Evolutionary conservation across 1,284 basidiomycete genomes (phyloP), one percentile per base, ranked within the genome.

Genomic region (Psilocybe mexicana): DNA sequence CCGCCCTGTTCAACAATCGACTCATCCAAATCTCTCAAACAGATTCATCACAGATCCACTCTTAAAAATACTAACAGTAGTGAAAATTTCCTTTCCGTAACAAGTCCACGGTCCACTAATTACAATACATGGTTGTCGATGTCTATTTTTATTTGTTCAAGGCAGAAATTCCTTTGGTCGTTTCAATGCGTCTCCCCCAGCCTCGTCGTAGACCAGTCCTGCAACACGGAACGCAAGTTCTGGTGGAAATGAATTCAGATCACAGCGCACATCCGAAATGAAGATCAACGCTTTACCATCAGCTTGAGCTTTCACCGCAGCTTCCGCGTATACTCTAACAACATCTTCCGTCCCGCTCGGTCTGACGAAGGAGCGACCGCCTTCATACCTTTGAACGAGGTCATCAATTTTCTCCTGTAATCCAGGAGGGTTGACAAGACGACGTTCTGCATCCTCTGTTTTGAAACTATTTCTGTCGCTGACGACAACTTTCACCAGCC

Each of bases 281-380:
- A 4, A 54, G 44, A 14, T 23, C 50, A 38, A 43, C 18, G 23
- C 77, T 88, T 71, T 63, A 95, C 94, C 90, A 70, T 96, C 93
- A 14, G 92, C 91, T 63, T 92, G 88, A 12, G 83, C 75, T 55
- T 83, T 83, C 43, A 86, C 79, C 42, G 79, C 81, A 1, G 96
- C 95, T 74, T 99, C 97, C 0, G 96, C 97, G 70, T 99, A 99
- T 6, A 99, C 96, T 61, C 97, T 84, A 10, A 99, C 97, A 45
- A 97, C 96, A 70, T 99, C 96, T 72, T 99, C 97, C 18, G 97
- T 99, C 10, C 97, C 97, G 74, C 94, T 97, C 0, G 97, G 97
- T 59, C 97, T 77, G 11, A 99, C 96, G 72, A 99, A 99, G 26
- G 91, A 86, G 48, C 97, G 84, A 0, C 96, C 97, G 35, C 87